phyloP scores from a whole-genome alignment of 1,284 basidiomycete genomes.

The Apiotrichum brassicae region DNA sequence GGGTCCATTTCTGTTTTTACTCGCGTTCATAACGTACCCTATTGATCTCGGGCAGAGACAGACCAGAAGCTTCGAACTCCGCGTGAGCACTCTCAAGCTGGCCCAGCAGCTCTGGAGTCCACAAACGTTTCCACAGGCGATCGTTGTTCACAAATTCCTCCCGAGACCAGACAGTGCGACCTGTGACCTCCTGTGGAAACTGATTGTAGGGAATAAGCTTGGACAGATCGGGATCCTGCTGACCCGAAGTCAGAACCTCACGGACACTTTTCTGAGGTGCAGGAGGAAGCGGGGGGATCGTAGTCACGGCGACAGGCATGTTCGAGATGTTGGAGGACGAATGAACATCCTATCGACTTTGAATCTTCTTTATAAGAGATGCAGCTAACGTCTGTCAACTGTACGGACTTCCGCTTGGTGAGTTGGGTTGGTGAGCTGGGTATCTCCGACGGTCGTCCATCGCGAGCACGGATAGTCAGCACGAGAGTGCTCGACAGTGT shows the following conservation, averaged over 20 bases:
- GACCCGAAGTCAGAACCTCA: conserved; percentile 25
- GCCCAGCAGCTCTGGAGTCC: conserved; percentile 22
- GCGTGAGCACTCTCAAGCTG: conserved; percentile 30
- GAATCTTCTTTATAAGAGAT: too few relatives aligned
- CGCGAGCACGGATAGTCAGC: too few relatives aligned
- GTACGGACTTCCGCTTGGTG: too few relatives aligned
- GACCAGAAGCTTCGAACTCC: conserved; percentile 19
- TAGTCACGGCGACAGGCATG: conserved; percentile 8
- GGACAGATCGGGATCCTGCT: conserved; percentile 23
- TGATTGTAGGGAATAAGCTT: conserved; percentile 30
- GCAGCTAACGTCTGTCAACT: too few relatives aligned
- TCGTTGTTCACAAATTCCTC: conserved; percentile 25
- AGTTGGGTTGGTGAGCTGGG: too few relatives aligned
- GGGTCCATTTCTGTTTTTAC: background rate
- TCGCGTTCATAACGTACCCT: conserved; percentile 14
- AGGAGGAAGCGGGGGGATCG: background rate
- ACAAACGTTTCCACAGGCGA: conserved; percentile 30
- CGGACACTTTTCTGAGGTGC: conserved; percentile 2
- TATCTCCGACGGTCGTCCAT: too few relatives aligned
- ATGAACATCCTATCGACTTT: too few relatives aligned
- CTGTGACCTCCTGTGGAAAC: conserved; percentile 41
- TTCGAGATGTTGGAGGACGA: too few relatives aligned
- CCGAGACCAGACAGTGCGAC: conserved; percentile 35
- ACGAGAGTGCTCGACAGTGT: too few relatives aligned
- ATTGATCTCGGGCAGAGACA: conserved; percentile 25